Conservation (phyloP, 1,284 basidiomycete species). For the Moesziomyces globuligerus region DNA sequence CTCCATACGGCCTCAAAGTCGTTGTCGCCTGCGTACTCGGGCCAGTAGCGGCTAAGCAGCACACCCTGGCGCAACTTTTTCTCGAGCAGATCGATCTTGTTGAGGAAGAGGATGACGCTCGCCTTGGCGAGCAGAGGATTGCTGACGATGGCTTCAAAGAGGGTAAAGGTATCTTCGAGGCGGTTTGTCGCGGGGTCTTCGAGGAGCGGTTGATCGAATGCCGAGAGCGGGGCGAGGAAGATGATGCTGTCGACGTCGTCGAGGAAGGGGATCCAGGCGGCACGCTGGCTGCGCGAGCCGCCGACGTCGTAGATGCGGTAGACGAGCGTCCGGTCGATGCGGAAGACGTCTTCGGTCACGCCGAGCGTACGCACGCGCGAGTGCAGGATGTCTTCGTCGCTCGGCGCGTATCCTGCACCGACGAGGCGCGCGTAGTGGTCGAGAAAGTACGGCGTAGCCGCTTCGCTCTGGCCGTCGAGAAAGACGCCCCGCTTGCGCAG, state of each 20-base stretch:
- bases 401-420: constrained; percentile 14
- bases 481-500: constrained; percentile 25
- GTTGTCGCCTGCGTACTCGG: constrained; percentile 43
- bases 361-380: constrained; percentile 56
- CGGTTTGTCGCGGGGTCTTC: constrained; percentile 47
- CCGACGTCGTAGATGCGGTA: constrained; percentile 58
- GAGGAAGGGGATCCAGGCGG: constrained; percentile 47
- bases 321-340: constrained; percentile 23
- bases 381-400: constrained; percentile 53
- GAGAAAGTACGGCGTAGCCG: constrained; percentile 42
- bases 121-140: constrained; percentile 34
- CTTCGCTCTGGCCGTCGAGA: constrained; percentile 17
- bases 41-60: constrained; percentile 20
- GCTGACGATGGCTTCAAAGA: constrained; percentile 43
- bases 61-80: constrained; percentile 32
- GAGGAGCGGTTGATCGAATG: constrained; percentile 48
- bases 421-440: constrained; percentile 38
- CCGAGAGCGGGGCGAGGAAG: constrained; percentile 55
- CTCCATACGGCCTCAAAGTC: constrained; percentile 53
- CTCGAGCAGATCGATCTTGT: constrained; percentile 56
- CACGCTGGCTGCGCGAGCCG: constrained; percentile 38
- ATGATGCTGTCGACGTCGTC: constrained; percentile 49
- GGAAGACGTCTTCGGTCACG: constrained; percentile 43
- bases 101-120: constrained; percentile 52
- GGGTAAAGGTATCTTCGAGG: constrained; percentile 35